Percentiles rank a stretch among this genome's conserved stretches.
These are phyloP conservation scores for Macrotyloma uniflorum DNA, from an alignment of 306 rosid genomes.

Conservation along the genomic window DNA sequence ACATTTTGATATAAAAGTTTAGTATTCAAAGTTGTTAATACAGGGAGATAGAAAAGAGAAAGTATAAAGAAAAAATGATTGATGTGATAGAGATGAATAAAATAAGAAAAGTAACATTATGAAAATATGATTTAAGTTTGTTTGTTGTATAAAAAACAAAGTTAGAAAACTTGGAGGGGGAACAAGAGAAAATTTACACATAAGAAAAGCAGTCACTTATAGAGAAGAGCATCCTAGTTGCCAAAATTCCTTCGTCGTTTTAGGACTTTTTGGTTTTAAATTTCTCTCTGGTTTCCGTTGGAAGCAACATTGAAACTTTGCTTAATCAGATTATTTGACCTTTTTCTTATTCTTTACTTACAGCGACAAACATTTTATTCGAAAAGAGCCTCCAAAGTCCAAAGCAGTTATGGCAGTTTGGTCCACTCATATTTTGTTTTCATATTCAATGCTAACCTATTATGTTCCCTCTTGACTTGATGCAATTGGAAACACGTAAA, in stretches of 20 bases:
- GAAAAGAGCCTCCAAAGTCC: constrained; percentile 21
- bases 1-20: neutral
- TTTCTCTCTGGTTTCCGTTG: constrained; percentile 28
- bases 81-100: neutral
- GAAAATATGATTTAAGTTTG: neutral
- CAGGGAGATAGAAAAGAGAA: neutral
- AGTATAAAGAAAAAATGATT: neutral
- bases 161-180: neutral
- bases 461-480: constrained; percentile 31
- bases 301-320: constrained; percentile 38
- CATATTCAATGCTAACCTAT: neutral
- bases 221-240: constrained; percentile 32
- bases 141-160: neutral
- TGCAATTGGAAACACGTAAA: constrained; percentile 17
- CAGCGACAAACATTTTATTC: constrained; percentile 41
- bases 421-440: constrained; percentile 47
- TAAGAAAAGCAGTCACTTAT: constrained; percentile 27
- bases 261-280: constrained; percentile 5
- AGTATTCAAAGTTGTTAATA: neutral
- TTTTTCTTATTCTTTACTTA: constrained; percentile 34
- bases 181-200: constrained; percentile 34
- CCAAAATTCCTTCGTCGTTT: constrained; percentile 36
- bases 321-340: constrained; percentile 48
- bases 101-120: neutral
- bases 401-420: constrained; percentile 40